Conservation (phyloP, 495 filamentous ascomycete genomes). For the Saxophila tyrrhenica region DNA sequence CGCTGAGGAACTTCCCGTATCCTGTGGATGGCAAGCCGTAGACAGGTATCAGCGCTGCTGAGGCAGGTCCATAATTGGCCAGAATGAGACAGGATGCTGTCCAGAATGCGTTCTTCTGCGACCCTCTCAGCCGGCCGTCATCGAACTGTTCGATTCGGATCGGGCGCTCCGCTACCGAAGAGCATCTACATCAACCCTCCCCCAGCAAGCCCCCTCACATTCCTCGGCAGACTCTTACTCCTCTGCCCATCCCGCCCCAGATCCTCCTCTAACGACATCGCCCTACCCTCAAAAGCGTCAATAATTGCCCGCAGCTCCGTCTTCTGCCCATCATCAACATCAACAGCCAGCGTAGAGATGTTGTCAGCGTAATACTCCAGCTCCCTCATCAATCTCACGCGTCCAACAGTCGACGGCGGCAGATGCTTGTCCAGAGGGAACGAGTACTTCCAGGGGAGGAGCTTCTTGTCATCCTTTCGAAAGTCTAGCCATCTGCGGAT, state of each 20-base stretch:
- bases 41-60: too few relatives aligned
- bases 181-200: not conserved
- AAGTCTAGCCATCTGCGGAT: not conserved
- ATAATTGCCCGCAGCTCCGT: not conserved
- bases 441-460: not conserved
- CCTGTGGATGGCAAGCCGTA: not conserved
- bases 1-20: conserved; percentile 1
- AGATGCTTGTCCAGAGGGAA: not conserved
- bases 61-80: too few relatives aligned
- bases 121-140: too few relatives aligned
- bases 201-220: not conserved
- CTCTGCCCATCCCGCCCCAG: not conserved
- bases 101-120: too few relatives aligned
- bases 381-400: not conserved
- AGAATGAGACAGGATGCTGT: too few relatives aligned
- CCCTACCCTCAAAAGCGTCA: not conserved
- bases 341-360: not conserved
- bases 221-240: not conserved
- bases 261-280: not conserved
- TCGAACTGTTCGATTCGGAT: too few relatives aligned
- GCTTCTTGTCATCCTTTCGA: not conserved
- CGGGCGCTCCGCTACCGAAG: too few relatives aligned
- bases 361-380: conserved; percentile 1
- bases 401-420: not conserved
- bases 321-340: not conserved